These are phyloP conservation scores for Tolypocladium inflatum DNA, from an alignment of 2,329 filamentous ascomycete species.

Conservation along the genomic window DNA sequence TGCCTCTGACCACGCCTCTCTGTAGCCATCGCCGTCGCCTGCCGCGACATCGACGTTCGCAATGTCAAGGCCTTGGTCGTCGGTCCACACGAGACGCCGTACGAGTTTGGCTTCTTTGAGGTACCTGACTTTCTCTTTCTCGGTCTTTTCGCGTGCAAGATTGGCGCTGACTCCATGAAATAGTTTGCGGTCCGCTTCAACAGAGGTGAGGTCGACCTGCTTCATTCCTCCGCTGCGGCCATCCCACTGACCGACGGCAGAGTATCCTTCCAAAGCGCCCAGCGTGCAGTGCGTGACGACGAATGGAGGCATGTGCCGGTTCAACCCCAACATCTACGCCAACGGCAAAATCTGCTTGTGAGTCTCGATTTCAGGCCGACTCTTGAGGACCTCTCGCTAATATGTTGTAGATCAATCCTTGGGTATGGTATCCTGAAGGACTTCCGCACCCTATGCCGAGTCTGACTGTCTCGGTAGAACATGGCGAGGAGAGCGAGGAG, in stretches of 20 bases:
- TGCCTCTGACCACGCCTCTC: background rate
- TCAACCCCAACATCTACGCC: conserved; percentile 96
- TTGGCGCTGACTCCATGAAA: background rate
- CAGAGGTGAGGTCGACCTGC: conserved; percentile 41
- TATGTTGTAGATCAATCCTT: conserved; percentile 59
- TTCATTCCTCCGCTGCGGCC: background rate
- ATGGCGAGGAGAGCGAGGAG: conserved; percentile 82
- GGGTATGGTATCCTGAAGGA: conserved; percentile 47
- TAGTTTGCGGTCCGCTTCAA: conserved; percentile 72
- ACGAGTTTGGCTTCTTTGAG: conserved; percentile 97
- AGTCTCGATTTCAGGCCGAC: conserved; percentile 24
- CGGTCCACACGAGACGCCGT: conserved; percentile 87
- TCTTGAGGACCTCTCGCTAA: conserved; percentile 1
- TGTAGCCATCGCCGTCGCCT: conserved; percentile 75
- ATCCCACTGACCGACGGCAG: conserved; percentile 29
- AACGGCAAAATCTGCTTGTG: conserved; percentile 86
- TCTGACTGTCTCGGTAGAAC: conserved; percentile 48
- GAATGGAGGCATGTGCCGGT: conserved; percentile 77
- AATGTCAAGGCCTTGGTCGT: conserved; percentile 82
- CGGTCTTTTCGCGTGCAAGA: background rate
- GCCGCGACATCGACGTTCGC: conserved; percentile 78
- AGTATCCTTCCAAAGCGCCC: conserved; percentile 69
- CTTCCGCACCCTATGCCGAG: background rate
- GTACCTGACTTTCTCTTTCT: conserved; percentile 35
- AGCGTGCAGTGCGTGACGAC: conserved; percentile 65